Evolutionary conservation across 805 yeast genomes (phyloP).

Genomic region (Vanderwaltozyma polyspora): DNA sequence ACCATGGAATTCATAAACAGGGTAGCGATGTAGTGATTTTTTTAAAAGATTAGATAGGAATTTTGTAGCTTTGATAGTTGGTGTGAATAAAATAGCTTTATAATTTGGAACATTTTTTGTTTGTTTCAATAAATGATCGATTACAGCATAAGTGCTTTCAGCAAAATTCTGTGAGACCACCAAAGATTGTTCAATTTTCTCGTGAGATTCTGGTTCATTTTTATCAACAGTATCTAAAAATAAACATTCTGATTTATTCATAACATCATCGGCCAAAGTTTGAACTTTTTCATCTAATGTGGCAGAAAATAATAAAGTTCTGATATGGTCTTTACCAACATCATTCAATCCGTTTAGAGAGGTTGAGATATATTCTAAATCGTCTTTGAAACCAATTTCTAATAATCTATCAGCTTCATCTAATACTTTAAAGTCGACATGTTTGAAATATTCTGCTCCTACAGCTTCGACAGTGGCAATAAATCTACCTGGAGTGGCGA

Average conservation of each 20-base stretch:
- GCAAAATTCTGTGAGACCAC: conserved; percentile 43
- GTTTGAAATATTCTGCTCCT: conserved; percentile 36
- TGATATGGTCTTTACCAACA: conserved; percentile 32
- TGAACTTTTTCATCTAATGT: conserved; percentile 65
- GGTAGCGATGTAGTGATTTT: conserved; percentile 21
- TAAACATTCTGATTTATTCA: conserved; percentile 41
- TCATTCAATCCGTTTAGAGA: conserved; percentile 30
- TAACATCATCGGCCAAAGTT: conserved; percentile 47
- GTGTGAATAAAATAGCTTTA: conserved; percentile 75
- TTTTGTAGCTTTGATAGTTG: conserved; percentile 62
- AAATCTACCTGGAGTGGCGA: conserved; percentile 86
- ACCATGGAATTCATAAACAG: conserved; percentile 51
- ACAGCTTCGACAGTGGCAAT: conserved; percentile 43
- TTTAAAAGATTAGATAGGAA: conserved; percentile 38
- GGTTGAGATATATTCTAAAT: conserved; percentile 46
- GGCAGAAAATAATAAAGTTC: conserved; percentile 76
- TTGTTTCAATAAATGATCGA: conserved; percentile 36
- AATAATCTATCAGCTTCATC: conserved; percentile 89
- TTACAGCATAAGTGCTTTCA: conserved; percentile 49
- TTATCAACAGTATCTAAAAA: conserved; percentile 66
- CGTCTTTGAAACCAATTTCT: conserved; percentile 68
- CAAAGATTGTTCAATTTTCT: conserved; percentile 59
- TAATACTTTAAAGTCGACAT: conserved; percentile 54
- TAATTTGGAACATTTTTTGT: conserved; percentile 34
- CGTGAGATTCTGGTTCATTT: conserved; percentile 68